A percentile compares a stretch with the other conserved stretches of the same genome.
Conservation (phyloP, 331 rosid genomes). For the Cydonia oblonga region DNA sequence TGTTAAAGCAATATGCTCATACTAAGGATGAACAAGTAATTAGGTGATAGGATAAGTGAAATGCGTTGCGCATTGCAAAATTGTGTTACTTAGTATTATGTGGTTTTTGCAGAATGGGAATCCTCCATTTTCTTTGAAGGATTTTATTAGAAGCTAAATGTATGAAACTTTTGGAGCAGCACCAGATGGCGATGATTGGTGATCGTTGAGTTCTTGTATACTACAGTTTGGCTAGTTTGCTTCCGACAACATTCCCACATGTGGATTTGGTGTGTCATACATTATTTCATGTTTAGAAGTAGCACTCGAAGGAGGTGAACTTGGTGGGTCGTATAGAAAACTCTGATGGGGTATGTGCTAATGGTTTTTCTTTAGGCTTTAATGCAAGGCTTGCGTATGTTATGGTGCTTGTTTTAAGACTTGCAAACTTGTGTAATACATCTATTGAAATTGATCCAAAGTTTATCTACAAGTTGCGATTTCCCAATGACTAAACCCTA, state of each 20-base stretch:
- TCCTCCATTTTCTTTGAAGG: slow-evolving; percentile 49
- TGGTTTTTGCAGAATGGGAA: slow-evolving; percentile 21
- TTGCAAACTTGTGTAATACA: no score
- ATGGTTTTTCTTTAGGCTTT: neutral
- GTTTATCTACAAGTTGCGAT: no score
- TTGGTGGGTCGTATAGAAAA: slow-evolving; percentile 10
- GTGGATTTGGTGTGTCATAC: slow-evolving; percentile 20
- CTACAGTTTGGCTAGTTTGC: neutral
- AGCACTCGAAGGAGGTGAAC: neutral
- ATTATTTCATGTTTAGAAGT: slow-evolving; percentile 9
- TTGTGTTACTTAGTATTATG: neutral
- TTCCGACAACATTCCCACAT: neutral
- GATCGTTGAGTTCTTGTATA: neutral
- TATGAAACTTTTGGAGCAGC: slow-evolving; percentile 1
- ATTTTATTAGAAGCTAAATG: slow-evolving; percentile 48
- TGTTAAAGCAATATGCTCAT: no score
- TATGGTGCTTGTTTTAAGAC: no score
- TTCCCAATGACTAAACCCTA: no score
- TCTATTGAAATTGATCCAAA: neutral
- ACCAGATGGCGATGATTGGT: slow-evolving; percentile 2
- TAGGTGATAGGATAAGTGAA: neutral
- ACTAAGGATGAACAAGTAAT: neutral
- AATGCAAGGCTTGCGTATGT: no score
- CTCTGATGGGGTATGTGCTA: slow-evolving; percentile 8
- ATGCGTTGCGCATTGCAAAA: neutral